Percentiles rank a stretch among this genome's conserved stretches.
Conservation (phyloP, 495 filamentous ascomycete genomes). For the Diplogelasinospora grovesii region DNA sequence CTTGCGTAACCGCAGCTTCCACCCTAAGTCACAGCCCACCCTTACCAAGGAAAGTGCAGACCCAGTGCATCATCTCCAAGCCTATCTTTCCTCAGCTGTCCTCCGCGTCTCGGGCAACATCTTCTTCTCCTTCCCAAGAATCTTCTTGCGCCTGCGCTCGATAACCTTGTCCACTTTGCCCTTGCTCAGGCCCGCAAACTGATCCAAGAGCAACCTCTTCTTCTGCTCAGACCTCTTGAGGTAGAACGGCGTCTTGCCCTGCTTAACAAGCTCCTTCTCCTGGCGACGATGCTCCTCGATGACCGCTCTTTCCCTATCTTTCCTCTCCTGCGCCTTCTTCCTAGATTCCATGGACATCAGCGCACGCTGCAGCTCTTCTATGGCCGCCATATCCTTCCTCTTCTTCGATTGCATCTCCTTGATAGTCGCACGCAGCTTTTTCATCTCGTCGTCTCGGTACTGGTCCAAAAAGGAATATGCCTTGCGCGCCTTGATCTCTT, state of each 20-base stretch:
- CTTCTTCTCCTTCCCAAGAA: constrained; percentile 71
- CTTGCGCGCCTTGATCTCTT: constrained; percentile 50
- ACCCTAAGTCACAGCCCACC: too few species aligned
- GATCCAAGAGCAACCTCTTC: constrained; percentile 70
- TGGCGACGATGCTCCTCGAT: constrained; percentile 64
- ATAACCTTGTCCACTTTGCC: constrained; percentile 73
- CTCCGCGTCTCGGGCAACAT: constrained; percentile 64
- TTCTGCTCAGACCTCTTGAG: constrained; percentile 87
- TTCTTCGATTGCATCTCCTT: constrained; percentile 51
- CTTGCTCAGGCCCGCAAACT: constrained; percentile 71
- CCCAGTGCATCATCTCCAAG: not conserved
- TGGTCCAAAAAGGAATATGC: constrained; percentile 82
- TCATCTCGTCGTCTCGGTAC: constrained; percentile 74
- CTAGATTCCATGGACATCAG: constrained; percentile 62
- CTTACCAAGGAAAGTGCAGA: too few species aligned
- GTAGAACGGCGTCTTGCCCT: constrained; percentile 91
- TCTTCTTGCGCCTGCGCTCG: constrained; percentile 80
- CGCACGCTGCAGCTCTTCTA: constrained; percentile 59
- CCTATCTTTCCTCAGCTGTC: constrained; percentile 22
- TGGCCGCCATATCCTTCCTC: constrained; percentile 49
- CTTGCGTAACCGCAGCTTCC: too few species aligned
- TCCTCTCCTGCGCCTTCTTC: constrained; percentile 58
- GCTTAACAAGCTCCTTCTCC: constrained; percentile 74
- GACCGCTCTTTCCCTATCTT: constrained; percentile 59
- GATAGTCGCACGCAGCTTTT: constrained; percentile 58